Evolutionary conservation across 192 early-diverging fungal genomes (phyloP), one percentile per base, ranked within the genome.

Genomic region (Coemansia sp.): DNA sequence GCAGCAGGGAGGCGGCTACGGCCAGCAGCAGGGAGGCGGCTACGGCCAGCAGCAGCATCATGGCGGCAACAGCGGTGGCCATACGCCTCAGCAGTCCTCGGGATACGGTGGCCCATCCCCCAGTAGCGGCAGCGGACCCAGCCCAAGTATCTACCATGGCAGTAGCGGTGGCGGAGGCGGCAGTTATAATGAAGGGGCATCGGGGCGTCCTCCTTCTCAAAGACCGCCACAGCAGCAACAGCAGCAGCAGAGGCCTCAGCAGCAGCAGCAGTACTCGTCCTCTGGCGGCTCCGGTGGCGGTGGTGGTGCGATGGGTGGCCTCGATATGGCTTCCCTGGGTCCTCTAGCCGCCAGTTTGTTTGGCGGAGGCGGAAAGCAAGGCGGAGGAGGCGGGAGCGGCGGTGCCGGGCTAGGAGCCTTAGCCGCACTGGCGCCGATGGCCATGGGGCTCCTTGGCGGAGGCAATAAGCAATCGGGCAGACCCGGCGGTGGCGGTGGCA

Each of bases 391-490:
- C 9, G 60, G 46, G 0, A 61, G 66, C 30, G 60, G 66, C 6
- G 72, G 58, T 5, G 74, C 60, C 7, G 79, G 74, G 0, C 65
- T 82, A n/a, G 79, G 71, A 18, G 79, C 79, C 4, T 68, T 82
- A 10, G 71, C 74, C 20, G 74, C 79, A 5, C 52, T 82, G 14
- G 75, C 75, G 1, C 74, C 74, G 2, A 76, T 76, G 67, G 74
- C 74, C 35, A 66, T 82, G 74, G 62, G 79, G 0, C 65, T 76
- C n/a, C 67, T 76, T 9, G 62, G 73, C 21, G 65, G 74, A 24
- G 66, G 60, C 23, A 67, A 62, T 12, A 49, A 64, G 49, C 36
- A 35, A n/a, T 60, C 68, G 15, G 60, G 65, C 46, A 70, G 65
- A 38, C 14, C 51, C n/a, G 63, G 69, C n/a, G 62, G 69, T 41